Conservation (phyloP, 106 monocot species). For the Triglochin maritima region DNA sequence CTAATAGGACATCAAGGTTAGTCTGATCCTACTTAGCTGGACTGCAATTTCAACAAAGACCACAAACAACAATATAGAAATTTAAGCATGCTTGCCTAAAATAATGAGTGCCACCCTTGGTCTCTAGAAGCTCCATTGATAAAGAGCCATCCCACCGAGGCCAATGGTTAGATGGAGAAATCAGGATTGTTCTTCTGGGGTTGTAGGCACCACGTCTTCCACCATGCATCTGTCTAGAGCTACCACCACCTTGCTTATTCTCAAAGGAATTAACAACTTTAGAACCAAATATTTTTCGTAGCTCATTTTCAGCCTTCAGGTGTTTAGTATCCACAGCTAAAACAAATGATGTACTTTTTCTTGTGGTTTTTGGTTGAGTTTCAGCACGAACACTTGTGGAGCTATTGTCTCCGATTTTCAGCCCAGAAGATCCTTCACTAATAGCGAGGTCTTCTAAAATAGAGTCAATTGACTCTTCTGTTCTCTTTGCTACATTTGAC, state of each 20-base stretch:
- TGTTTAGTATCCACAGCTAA: constrained; percentile 67
- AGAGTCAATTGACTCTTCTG: constrained; percentile 43
- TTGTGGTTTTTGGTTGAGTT: constrained; percentile 7
- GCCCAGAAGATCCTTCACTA: constrained; percentile 12
- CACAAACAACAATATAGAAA: no score
- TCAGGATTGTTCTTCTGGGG: constrained; percentile 65
- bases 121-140: constrained; percentile 85
- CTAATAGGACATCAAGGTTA: no score
- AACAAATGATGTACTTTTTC: constrained; percentile 22
- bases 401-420: constrained; percentile 2
- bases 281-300: constrained; percentile 85
- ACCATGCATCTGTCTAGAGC: constrained; percentile 61
- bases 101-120: constrained; percentile 60
- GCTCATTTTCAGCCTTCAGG: constrained; percentile 91
- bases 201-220: constrained; percentile 52
- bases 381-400: constrained; percentile 9
- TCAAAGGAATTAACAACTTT: constrained; percentile 88
- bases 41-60: no score
- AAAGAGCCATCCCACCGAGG: constrained; percentile 83
- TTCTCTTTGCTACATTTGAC: constrained; percentile 4
- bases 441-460: constrained; percentile 70
- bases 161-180: constrained; percentile 69
- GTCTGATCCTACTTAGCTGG: no score
- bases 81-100: constrained; percentile 42
- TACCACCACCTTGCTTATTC: constrained; percentile 39